Base-by-base conservation (phyloP, 768 basidiomycete genomes). In the Mrakia blollopis region DNA sequence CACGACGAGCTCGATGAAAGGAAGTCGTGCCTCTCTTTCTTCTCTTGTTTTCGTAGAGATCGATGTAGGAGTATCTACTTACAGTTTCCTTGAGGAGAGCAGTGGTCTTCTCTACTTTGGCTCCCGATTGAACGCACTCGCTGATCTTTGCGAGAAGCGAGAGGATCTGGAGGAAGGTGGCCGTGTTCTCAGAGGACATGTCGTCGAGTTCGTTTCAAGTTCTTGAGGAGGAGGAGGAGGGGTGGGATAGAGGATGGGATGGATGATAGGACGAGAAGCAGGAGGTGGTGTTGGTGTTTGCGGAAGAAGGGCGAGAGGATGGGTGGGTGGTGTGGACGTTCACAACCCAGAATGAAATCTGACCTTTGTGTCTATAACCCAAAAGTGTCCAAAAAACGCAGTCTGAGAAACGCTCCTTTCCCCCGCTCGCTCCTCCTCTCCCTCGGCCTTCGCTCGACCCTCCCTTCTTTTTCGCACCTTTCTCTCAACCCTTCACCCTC, bases 61-160 rank as follows among this genome's bases (percentile, higher is more conserved):
- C 62, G 32, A 1, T n/a, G n/a, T n/a, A n/a, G n/a, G n/a, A n/a
- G n/a, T n/a, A n/a, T n/a, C n/a, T n/a, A 71, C 63, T 57, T 52
- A 77, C 69, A 37, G 63, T 61, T 28, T 61, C 69, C 57, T 65
- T 57, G 44, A 77, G 76, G n/a, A 65, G 18, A 32, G 76, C 37
- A 1, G 71, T 77, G 0, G 76, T 72, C 62, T 77, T 44, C 35
- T 50, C 68, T 13, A 30, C 28, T 7, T 44, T 13, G 25, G 50
- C 71, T 57, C 52, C 71, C 11, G 37, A 30, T 41, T 72, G 60
- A 30, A 77, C 71, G 35, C 61, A 72, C 32, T 77, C 60, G 18
- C 44, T 35, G 28, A 61, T 44, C 57, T 77, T 52, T 21, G 61
- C 50, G 52, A 77, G 72, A 4, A 73, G 39, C 16, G 25, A 16